Evolutionary conservation across 306 rosid genomes (phyloP), one percentile per base, ranked within the genome.

Genomic region (Urtica urens): DNA sequence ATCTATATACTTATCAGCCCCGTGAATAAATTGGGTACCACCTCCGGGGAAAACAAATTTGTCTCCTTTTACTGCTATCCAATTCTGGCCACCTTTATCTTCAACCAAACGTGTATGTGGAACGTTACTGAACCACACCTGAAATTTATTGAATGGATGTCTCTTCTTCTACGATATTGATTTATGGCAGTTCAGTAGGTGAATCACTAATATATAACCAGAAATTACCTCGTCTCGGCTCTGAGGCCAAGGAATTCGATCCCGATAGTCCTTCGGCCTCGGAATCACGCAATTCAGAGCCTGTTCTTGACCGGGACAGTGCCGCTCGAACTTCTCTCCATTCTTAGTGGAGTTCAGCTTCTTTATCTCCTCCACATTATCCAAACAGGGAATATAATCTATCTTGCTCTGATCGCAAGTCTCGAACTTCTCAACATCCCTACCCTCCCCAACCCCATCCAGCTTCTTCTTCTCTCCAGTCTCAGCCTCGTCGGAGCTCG

Each of bases 41-140:
- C 87, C 94, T 51, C 93, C 87, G 7, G 82, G 88, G 60, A 87
- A 87, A 47, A 69, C 42, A 15, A 80, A 80, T 52, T 76, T 87
- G 70, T 76, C 83, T 19, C 66, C 62, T 39, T 76, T 73, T 47
- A 64, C 54, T 5, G 82, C 55, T 50, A 83, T 83, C 96, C 93
- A 83, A 66, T 87, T 80, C 58, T 87, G 85, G 25, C 94, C 92
- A 17, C 83, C 87, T 78, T 83, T 87, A 58, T 80, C 87, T 55
- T 73, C 93, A 55, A 80, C 87, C 47, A 80, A 66, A 45, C 87
- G 84, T 46, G 82, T 65, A 60, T 76, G 93, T 27, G 96, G 96
- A 54, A 87, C 93, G 67, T 87, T 87, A 65, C 77, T 62, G 65
- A 71, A 80, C 94, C 96, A 87, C 59, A 80, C 84, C 96, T 87